phyloP scores from a whole-genome alignment of 768 basidiomycete species.

The Suillus fuscotomentosus region DNA sequence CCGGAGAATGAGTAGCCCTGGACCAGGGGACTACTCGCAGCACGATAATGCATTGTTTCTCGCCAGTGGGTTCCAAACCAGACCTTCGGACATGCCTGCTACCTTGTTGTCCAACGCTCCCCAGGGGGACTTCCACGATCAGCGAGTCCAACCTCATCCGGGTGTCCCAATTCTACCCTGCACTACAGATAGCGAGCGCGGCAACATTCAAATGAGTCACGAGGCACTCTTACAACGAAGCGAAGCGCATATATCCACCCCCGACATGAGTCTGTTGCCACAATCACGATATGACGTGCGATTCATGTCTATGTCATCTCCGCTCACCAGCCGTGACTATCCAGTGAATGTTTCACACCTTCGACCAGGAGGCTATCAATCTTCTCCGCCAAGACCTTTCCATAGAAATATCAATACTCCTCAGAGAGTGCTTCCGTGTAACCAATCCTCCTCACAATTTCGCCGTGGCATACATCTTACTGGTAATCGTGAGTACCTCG shows the following conservation, averaged over 20 bases:
- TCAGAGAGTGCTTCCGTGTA: background rate
- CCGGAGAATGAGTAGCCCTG: background rate
- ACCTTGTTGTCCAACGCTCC: background rate
- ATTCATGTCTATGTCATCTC: background rate
- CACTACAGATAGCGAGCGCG: background rate
- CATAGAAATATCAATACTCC: background rate
- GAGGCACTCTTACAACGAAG: background rate
- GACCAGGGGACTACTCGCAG: background rate
- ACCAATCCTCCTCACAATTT: background rate
- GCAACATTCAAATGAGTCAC: background rate
- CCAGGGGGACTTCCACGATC: background rate
- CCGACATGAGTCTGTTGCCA: background rate
- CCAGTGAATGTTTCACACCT: background rate
- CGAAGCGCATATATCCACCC: background rate
- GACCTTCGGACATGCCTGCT: background rate
- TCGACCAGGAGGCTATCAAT: slow-evolving; percentile 1
- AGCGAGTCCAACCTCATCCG: background rate
- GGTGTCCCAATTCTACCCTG: background rate
- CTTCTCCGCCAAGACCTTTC: background rate
- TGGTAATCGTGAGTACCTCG: background rate
- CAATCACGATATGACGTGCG: background rate
- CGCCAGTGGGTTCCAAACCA: background rate
- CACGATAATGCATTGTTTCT: background rate
- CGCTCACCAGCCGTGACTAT: background rate
- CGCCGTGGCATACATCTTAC: background rate